phyloP scores from a whole-genome alignment of 495 filamentous ascomycete genomes.

The Xylaria sp. region DNA sequence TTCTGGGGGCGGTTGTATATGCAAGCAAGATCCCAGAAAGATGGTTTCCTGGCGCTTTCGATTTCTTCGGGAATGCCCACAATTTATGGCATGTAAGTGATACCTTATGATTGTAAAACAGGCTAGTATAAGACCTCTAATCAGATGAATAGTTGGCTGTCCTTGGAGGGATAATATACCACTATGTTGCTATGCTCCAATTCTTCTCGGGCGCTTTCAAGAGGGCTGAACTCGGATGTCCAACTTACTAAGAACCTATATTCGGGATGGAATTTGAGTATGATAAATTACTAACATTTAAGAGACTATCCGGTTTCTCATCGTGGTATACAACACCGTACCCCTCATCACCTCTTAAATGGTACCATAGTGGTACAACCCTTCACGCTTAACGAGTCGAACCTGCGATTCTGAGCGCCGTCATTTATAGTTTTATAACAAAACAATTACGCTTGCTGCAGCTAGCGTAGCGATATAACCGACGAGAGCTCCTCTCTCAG shows the following conservation, averaged over 20 bases:
- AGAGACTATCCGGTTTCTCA: slow-evolving; percentile 17
- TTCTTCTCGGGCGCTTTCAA: slow-evolving; percentile 88
- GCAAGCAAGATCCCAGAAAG: slow-evolving; percentile 94
- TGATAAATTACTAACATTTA: slow-evolving; percentile 13
- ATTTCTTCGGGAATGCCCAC: slow-evolving; percentile 92
- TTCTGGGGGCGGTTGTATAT: slow-evolving; percentile 84
- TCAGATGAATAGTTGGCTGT: slow-evolving; percentile 63
- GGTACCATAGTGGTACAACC: not conserved
- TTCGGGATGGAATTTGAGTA: not conserved
- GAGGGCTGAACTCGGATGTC: slow-evolving; percentile 64
- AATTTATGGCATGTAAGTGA: slow-evolving; percentile 89
- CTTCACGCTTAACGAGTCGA: not conserved
- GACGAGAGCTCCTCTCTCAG: slow-evolving; percentile 6
- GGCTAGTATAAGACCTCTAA: slow-evolving; percentile 24
- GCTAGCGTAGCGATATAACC: slow-evolving; percentile 19
- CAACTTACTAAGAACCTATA: slow-evolving; percentile 40
- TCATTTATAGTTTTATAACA: slow-evolving; percentile 23
- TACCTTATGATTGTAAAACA: not conserved
- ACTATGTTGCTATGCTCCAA: slow-evolving; percentile 94
- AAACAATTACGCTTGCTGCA: slow-evolving; percentile 21
- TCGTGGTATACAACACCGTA: not conserved
- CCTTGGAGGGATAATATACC: slow-evolving; percentile 93
- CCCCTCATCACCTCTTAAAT: not conserved
- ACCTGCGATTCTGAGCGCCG: not conserved
- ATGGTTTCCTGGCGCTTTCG: slow-evolving; percentile 90